These are phyloP conservation scores for Colletotrichum chrysophilum DNA, from an alignment of 2,329 filamentous ascomycete species.

Conservation along the genomic window DNA sequence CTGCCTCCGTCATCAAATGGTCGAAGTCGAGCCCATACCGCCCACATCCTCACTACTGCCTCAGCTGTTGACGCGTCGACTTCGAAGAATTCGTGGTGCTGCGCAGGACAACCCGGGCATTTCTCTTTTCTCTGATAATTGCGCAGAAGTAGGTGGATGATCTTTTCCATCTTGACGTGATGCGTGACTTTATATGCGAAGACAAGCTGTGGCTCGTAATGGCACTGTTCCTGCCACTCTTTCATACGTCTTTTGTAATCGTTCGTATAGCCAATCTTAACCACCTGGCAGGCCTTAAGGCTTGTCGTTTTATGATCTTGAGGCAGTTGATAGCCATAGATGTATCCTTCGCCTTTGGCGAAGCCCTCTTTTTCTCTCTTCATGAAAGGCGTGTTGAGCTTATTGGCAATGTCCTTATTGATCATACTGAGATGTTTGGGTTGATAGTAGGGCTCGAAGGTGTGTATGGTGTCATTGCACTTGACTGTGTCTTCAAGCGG, in stretches of 20 bases:
- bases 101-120: constrained; percentile 27
- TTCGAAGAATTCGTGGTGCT: constrained; percentile 35
- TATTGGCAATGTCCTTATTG: not conserved
- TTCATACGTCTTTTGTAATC: constrained; percentile 27
- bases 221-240: constrained; percentile 26
- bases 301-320: not conserved
- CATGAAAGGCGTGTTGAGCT: not conserved
- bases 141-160: constrained; percentile 32
- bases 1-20: constrained; percentile 31
- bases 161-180: constrained; percentile 30
- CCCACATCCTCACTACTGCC: constrained; percentile 28
- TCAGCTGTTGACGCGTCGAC: constrained; percentile 20
- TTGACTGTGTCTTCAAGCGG: not conserved
- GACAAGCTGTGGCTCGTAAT: constrained; percentile 27
- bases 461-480: not conserved
- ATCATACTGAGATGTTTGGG: not conserved
- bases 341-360: not conserved
- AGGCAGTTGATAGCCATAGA: not conserved
- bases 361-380: not conserved
- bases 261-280: constrained; percentile 35
- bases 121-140: constrained; percentile 29
- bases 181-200: constrained; percentile 19
- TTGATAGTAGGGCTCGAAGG: not conserved
- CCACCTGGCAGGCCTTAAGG: not conserved
- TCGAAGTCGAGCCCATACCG: constrained; percentile 28